Conservation (phyloP, 2,329 filamentous ascomycete genomes). For the Chalaropsis thielavioides region DNA sequence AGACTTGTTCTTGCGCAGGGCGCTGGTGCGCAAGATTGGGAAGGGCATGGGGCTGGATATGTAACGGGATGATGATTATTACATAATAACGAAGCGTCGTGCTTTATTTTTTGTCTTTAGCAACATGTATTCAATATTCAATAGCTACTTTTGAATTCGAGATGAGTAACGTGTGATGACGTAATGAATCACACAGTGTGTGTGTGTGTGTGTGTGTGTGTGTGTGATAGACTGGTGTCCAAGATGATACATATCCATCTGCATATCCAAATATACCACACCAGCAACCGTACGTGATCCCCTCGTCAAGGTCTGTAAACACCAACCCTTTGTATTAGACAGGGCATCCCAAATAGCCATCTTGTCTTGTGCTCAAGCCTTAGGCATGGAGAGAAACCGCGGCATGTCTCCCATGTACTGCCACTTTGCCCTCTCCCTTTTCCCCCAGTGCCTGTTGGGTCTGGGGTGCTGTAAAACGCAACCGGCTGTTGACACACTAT, state of each 20-base stretch:
- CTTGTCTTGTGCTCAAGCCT: neutral
- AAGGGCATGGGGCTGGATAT: constrained; percentile 53
- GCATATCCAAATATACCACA: neutral
- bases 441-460: constrained; percentile 6
- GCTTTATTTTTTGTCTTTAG: neutral
- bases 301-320: too few species aligned
- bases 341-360: neutral
- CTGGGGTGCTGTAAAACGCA: constrained; percentile 12
- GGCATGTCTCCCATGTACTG: constrained; percentile 9
- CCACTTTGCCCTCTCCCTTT: constrained; percentile 6
- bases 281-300: too few species aligned
- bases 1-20: constrained; percentile 76
- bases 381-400: neutral
- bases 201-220: too few species aligned
- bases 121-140: too few species aligned
- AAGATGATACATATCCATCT: neutral
- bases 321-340: too few species aligned
- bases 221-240: neutral
- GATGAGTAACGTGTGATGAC: too few species aligned
- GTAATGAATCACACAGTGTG: too few species aligned
- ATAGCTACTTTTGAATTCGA: too few species aligned
- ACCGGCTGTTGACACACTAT: neutral
- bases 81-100: neutral
- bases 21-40: constrained; percentile 62
- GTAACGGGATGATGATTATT: neutral